phyloP scores from a whole-genome alignment of 2,329 filamentous ascomycete species.

The Colletotrichum melonis region DNA sequence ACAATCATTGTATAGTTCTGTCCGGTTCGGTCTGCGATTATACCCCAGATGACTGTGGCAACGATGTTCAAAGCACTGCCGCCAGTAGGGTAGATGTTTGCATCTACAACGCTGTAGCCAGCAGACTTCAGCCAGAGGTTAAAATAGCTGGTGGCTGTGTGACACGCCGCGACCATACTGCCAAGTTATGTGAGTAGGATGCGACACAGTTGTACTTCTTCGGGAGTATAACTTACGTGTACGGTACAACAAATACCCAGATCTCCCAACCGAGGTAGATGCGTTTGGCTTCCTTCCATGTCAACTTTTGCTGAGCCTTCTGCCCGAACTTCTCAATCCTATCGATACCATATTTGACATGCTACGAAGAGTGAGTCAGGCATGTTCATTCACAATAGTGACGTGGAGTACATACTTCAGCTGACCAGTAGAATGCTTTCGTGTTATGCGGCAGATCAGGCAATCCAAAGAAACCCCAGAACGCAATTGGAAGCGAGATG shows the following conservation, averaged over 20 bases:
- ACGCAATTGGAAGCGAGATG: slow-evolving; percentile 38
- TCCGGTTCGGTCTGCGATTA: slow-evolving; percentile 38
- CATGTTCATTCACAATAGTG: no score
- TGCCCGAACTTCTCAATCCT: slow-evolving; percentile 40
- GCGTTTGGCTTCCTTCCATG: slow-evolving; percentile 29
- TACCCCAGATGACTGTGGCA: slow-evolving; percentile 31
- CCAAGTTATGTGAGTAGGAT: not conserved
- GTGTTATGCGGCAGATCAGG: slow-evolving; percentile 37
- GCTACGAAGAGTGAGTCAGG: not conserved
- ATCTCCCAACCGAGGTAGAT: slow-evolving; percentile 36
- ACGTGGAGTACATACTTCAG: not conserved
- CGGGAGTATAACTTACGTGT: slow-evolving; percentile 31
- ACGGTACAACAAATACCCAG: slow-evolving; percentile 38
- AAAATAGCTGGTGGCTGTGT: slow-evolving; percentile 39
- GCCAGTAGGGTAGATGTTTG: slow-evolving; percentile 54
- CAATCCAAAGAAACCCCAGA: slow-evolving; percentile 39
- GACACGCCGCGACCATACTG: slow-evolving; percentile 34
- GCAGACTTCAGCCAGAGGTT: slow-evolving; percentile 53
- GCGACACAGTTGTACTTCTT: no score
- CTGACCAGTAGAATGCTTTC: slow-evolving; percentile 33
- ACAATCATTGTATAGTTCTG: slow-evolving; percentile 33
- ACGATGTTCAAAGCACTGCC: slow-evolving; percentile 36
- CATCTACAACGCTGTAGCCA: slow-evolving; percentile 60
- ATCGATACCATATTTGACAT: slow-evolving; percentile 37
- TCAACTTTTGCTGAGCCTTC: slow-evolving; percentile 31